phyloP scores from a whole-genome alignment of 2,329 filamentous ascomycete species.

The Emergomyces orientalis region DNA sequence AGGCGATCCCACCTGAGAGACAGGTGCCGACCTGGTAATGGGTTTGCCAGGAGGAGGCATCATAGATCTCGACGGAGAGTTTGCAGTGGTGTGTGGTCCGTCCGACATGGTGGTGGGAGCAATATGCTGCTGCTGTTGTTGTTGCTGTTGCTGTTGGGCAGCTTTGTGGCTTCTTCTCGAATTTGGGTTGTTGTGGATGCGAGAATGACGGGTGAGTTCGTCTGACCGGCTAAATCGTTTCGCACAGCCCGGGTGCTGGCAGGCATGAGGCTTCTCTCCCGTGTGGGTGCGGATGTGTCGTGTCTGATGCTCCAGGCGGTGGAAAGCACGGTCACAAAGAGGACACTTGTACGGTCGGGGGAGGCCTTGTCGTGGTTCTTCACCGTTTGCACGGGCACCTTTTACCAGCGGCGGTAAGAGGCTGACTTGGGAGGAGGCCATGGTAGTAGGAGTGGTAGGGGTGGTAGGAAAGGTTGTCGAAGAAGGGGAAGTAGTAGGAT shows the following conservation, averaged over 20 bases:
- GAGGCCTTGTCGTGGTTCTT: slow-evolving; percentile 61
- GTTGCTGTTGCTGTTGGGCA: slow-evolving; percentile 31
- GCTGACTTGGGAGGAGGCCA: slow-evolving; percentile 35
- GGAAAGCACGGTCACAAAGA: slow-evolving; percentile 96
- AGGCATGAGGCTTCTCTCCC: slow-evolving; percentile 95
- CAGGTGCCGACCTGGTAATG: slow-evolving; percentile 79
- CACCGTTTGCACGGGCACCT: slow-evolving; percentile 48
- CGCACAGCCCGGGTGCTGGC: slow-evolving; percentile 88
- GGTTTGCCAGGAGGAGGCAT: slow-evolving; percentile 71
- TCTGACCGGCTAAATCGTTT: slow-evolving; percentile 96
- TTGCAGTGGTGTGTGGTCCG: slow-evolving; percentile 26
- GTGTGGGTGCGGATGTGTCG: slow-evolving; percentile 93
- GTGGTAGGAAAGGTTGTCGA: slow-evolving; percentile 21
- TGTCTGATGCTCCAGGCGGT: slow-evolving; percentile 90
- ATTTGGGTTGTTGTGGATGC: slow-evolving; percentile 99
- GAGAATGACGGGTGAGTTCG: slow-evolving; percentile 89
- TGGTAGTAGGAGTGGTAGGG: slow-evolving; percentile 26
- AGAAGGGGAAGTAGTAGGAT: slow-evolving; percentile 15
- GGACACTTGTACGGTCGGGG: slow-evolving; percentile 97
- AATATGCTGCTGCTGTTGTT: slow-evolving; percentile 42
- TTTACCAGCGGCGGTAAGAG: slow-evolving; percentile 38
- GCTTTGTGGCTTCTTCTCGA: slow-evolving; percentile 87
- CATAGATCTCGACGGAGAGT: slow-evolving; percentile 50
- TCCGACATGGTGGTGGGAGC: slow-evolving; percentile 24
- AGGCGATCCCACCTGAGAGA: slow-evolving; percentile 78